A percentile compares a stretch with the other conserved stretches of the same genome.
phyloP scores from a whole-genome alignment of 805 yeast species.

The Saturnispora diversa region DNA sequence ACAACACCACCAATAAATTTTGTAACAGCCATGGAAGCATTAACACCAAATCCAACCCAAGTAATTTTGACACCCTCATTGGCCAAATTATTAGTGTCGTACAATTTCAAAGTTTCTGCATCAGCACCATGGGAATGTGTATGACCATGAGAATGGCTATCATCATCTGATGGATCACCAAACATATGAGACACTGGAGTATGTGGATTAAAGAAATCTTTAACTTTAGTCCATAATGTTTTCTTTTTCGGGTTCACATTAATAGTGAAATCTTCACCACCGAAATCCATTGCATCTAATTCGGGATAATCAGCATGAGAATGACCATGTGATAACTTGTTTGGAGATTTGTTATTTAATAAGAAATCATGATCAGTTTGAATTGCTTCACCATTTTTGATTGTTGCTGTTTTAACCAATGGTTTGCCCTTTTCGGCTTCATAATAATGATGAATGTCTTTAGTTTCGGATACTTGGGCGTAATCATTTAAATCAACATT shows the following conservation, averaged over 20 bases:
- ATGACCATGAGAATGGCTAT: conserved; percentile 19
- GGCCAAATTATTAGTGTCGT: conserved; percentile 37
- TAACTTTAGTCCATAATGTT: conserved; percentile 23
- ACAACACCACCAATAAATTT: conserved; percentile 85
- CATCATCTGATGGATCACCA: conserved; percentile 11
- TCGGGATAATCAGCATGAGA: conserved; percentile 27
- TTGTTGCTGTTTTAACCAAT: conserved; percentile 8
- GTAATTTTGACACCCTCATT: conserved; percentile 92
- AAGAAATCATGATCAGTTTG: conserved; percentile 3
- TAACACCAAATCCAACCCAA: conserved; percentile 80
- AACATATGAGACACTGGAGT: conserved; percentile 27
- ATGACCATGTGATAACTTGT: conserved; percentile 24
- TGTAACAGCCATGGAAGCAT: conserved; percentile 76
- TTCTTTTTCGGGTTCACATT: conserved; percentile 20
- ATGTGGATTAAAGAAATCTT: conserved; percentile 31
- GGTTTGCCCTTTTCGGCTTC: conserved; percentile 11
- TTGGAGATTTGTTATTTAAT: conserved; percentile 8
- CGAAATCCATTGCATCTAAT: conserved; percentile 22
- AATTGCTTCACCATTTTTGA: conserved; percentile 10
- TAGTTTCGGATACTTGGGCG: not conserved
- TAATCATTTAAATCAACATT: conserved; percentile 5
- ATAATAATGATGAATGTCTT: conserved; percentile 17
- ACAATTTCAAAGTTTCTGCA: conserved; percentile 39
- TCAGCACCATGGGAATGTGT: conserved; percentile 34
- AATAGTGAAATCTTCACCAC: conserved; percentile 25